phyloP scores from a whole-genome alignment of 2,329 filamentous ascomycete species.

The Microcyclosporella mali region DNA sequence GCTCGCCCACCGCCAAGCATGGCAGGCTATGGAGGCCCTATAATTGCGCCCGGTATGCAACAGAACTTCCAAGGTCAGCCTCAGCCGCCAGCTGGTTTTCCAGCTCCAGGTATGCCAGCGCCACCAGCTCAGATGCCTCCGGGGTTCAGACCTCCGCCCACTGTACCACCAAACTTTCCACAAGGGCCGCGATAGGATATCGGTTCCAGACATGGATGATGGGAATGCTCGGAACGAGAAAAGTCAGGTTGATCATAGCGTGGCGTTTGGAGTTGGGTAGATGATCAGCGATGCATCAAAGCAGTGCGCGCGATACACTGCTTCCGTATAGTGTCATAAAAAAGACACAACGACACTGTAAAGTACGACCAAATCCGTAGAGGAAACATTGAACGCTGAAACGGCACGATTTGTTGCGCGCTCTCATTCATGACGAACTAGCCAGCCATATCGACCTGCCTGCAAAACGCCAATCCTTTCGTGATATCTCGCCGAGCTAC shows the following conservation, averaged over 20 bases:
- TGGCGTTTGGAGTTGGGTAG: conserved; percentile 2
- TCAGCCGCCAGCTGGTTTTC: conserved; percentile 27
- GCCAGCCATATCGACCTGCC: not conserved
- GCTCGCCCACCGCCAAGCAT: conserved; percentile 65
- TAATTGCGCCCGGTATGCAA: conserved; percentile 41
- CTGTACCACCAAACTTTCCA: not conserved
- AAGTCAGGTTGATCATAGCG: conserved; percentile 6
- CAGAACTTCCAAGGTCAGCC: conserved; percentile 31
- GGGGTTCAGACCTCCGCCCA: not conserved
- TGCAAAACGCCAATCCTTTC: not conserved
- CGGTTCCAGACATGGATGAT: not conserved
- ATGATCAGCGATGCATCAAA: too few species aligned
- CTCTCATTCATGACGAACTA: not conserved
- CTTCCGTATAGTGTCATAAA: too few species aligned
- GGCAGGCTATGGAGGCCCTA: conserved; percentile 61
- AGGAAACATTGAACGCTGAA: not conserved
- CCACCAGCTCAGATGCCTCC: conserved; percentile 24
- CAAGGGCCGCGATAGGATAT: conserved; percentile 5
- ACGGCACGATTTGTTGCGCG: not conserved
- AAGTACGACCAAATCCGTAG: too few species aligned
- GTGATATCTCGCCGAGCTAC: too few species aligned
- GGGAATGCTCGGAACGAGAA: not conserved
- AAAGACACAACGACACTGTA: too few species aligned
- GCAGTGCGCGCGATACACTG: too few species aligned
- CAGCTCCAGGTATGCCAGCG: conserved; percentile 36